Conservation (phyloP, 805 yeast species). For the Kuraishia molischiana region DNA sequence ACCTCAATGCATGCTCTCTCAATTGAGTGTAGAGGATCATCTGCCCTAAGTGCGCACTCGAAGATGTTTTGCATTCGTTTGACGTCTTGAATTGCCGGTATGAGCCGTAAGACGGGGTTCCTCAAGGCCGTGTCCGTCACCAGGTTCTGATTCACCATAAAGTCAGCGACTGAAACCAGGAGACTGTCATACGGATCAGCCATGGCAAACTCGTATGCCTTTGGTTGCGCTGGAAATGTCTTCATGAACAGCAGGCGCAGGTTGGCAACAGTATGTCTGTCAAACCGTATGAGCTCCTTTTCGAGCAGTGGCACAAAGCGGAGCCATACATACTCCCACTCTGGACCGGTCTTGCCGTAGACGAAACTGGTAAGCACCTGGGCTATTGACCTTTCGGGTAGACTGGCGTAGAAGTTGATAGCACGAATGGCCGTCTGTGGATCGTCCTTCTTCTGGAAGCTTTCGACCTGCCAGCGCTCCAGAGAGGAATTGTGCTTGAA, state of each 20-base stretch:
- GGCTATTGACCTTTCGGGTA: background rate
- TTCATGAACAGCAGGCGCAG: background rate
- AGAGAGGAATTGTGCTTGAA: no score
- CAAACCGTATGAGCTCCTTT: background rate
- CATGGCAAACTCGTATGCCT: background rate
- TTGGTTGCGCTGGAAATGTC: background rate
- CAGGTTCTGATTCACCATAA: constrained; percentile 2
- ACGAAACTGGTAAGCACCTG: background rate
- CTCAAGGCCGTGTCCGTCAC: constrained; percentile 11
- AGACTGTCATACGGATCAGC: background rate
- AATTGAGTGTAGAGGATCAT: constrained; percentile 30
- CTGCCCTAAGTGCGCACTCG: constrained; percentile 15
- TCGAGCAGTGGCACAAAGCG: background rate
- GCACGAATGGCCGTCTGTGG: background rate
- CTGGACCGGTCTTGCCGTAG: background rate
- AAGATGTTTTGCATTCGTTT: no score
- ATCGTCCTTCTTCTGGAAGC: background rate
- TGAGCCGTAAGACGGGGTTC: no score
- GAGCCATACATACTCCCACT: background rate
- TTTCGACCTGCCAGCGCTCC: background rate
- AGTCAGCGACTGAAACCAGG: background rate
- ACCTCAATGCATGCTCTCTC: constrained; percentile 30
- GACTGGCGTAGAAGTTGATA: background rate
- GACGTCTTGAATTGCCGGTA: no score
- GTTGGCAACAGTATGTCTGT: no score